Evolutionary conservation across 2,329 filamentous ascomycete species (phyloP), one percentile per base, ranked within the genome.

Genomic region (Microdochium paspali): DNA sequence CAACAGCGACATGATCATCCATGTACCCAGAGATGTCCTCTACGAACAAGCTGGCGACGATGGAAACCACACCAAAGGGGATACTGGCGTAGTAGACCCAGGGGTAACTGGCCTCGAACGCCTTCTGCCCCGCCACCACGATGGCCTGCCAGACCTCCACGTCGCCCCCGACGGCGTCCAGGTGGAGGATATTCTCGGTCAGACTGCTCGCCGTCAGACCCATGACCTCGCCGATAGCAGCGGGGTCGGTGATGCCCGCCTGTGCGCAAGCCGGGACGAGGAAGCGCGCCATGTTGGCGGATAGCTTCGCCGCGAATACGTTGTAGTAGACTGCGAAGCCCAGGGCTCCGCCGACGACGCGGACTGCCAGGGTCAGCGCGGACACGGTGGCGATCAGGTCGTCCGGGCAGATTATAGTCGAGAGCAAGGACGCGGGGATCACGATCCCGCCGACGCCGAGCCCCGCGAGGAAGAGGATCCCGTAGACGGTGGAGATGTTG

Each of bases 321-420:
- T 78, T 77, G 64, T 71, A 82, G 56, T 71, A 72, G 44, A 76
- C 68, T n/a, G 74, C 72, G 58, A 81, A 84, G 28, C 79, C 82
- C 50, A 86, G 75, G 12, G 76, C 73, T 25, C 82, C 82, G 44
- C 84, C 83, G 30, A 86, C 73, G 47, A 84, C 80, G 31, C 84
- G 80, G 53, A 87, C 78, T n/a, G 80, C 76, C 31, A 87, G 73
- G 0, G 83, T 85, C 21, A 87, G 67, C 5, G 84, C 81, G 1
- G 82, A 77, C 43, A 85, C 73, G 2, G 83, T 86, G 7, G 80
- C 83, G 52, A 87, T 86, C 5, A 86, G 70, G 47, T 86, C 82
- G 57, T 83, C 79, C 0, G 83, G 82, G 51, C 80, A 85, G 53
- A 85, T 80, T 54, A 86, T 85, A 10, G 80, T 82, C 6, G 79